Evolutionary conservation across 345 rosid genomes (phyloP).

Genomic region (Salix caprea): DNA sequence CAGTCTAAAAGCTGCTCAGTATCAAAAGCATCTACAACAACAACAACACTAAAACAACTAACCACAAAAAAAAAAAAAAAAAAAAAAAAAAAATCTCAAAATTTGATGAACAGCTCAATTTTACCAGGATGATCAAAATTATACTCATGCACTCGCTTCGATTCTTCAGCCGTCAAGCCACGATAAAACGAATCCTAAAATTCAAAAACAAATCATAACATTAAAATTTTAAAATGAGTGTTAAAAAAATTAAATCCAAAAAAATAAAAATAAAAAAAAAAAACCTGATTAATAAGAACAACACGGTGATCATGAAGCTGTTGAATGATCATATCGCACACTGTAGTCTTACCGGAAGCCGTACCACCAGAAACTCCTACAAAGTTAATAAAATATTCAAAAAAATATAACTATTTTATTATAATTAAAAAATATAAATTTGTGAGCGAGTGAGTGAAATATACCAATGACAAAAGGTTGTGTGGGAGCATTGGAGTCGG

Average conservation of each 20-base stretch:
- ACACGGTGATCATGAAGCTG: conserved; percentile 98
- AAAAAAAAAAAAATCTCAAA: no score
- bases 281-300: conserved; percentile 91
- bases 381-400: not conserved
- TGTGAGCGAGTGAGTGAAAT: not conserved
- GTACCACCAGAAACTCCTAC: conserved; percentile 98
- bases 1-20: conserved; percentile 97
- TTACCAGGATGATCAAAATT: conserved; percentile 99
- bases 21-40: conserved; percentile 81
- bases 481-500: conserved; percentile 37
- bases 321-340: conserved; percentile 98
- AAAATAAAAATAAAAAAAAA: not conserved
- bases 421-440: not conserved
- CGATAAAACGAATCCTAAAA: conserved; percentile 90
- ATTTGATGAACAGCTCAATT: not conserved
- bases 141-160: conserved; percentile 77
- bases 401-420: not conserved
- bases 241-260: not conserved
- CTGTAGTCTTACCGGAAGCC: conserved; percentile 98
- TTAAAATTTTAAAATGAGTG: not conserved
- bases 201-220: not conserved
- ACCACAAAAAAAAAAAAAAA: no score
- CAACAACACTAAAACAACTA: not conserved
- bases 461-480: conserved; percentile 94
- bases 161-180: conserved; percentile 79